These are phyloP conservation scores for Tanacetum coccineum DNA, from an alignment of 129 eudicot genomes.

Conservation along the genomic window DNA sequence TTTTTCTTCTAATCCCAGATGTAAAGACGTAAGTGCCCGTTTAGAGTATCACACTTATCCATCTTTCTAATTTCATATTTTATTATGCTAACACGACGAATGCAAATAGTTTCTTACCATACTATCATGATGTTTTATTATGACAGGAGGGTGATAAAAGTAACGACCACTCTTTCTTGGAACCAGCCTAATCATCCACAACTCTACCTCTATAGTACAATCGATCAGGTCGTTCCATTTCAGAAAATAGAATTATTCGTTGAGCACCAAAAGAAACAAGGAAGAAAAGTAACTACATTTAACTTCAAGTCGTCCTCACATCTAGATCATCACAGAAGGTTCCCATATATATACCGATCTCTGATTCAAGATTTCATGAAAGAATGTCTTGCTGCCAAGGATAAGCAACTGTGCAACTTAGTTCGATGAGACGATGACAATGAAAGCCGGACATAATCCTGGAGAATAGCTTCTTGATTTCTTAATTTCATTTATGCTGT, in stretches of 20 bases:
- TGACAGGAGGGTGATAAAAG: constrained; percentile 67
- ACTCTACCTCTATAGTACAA: constrained; percentile 81
- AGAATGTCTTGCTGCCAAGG: constrained; percentile 38
- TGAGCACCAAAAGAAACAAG: constrained; percentile 48
- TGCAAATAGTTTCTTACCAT: background rate
- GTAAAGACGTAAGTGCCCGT: constrained; percentile 49
- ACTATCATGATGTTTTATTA: constrained; percentile 1
- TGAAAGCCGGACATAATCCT: background rate
- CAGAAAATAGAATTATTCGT: constrained; percentile 57
- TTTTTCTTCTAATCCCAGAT: constrained; percentile 55
- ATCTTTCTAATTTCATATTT: too few species aligned
- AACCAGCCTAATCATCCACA: constrained; percentile 76
- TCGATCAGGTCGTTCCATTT: constrained; percentile 72
- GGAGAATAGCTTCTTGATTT: constrained; percentile 10
- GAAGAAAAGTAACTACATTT: constrained; percentile 45
- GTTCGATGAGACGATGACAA: background rate
- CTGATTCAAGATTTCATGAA: constrained; percentile 50
- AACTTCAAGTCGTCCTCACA: constrained; percentile 76
- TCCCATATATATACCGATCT: constrained; percentile 50
- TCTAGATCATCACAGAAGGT: constrained; percentile 81
- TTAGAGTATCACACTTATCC: too few species aligned
- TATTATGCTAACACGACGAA: too few species aligned
- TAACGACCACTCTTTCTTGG: constrained; percentile 39
- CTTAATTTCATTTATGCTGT: too few species aligned
- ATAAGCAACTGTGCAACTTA: constrained; percentile 6